Conservation (phyloP, 2,329 filamentous ascomycete species). For the Fusarium paranaense region DNA sequence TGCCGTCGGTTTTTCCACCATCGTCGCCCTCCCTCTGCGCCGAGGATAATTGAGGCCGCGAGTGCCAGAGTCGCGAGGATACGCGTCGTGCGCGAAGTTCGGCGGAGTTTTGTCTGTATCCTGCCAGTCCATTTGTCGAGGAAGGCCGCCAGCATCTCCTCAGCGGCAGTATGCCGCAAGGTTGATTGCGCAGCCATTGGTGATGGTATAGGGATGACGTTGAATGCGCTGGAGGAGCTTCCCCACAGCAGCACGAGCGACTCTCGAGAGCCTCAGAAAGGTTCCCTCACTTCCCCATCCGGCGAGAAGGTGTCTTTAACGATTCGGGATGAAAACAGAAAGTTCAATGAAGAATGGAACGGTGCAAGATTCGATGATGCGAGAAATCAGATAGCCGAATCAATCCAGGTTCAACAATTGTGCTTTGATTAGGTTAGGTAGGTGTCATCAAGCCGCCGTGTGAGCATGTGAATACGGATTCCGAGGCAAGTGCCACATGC, state of each 20-base stretch:
- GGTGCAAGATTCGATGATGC: background rate
- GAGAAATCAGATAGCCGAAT: constrained; percentile 9
- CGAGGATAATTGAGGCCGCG: constrained; percentile 80
- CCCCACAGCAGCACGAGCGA: constrained; percentile 35
- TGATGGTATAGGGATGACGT: constrained; percentile 24
- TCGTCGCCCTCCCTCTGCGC: constrained; percentile 81
- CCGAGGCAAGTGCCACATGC: constrained; percentile 46
- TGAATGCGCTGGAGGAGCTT: constrained; percentile 31
- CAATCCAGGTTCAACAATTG: constrained; percentile 8
- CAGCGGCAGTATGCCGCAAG: constrained; percentile 72
- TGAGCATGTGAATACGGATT: constrained; percentile 46
- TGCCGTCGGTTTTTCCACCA: constrained; percentile 80
- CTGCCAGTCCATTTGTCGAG: constrained; percentile 69
- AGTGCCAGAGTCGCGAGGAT: constrained; percentile 82
- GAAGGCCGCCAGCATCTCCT: constrained; percentile 75
- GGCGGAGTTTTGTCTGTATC: constrained; percentile 66
- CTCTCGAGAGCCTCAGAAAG: constrained; percentile 32
- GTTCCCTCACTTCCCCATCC: constrained; percentile 36
- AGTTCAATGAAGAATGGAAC: constrained; percentile 5
- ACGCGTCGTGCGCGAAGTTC: constrained; percentile 76
- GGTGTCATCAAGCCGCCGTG: constrained; percentile 16
- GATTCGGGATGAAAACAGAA: constrained; percentile 1
- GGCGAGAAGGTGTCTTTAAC: constrained; percentile 6
- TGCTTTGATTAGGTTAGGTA: constrained; percentile 8
- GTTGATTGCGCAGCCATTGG: constrained; percentile 90